Evolutionary conservation across 768 basidiomycete species (phyloP), one percentile per base, ranked within the genome.

Genomic region (Rickenella mellea): DNA sequence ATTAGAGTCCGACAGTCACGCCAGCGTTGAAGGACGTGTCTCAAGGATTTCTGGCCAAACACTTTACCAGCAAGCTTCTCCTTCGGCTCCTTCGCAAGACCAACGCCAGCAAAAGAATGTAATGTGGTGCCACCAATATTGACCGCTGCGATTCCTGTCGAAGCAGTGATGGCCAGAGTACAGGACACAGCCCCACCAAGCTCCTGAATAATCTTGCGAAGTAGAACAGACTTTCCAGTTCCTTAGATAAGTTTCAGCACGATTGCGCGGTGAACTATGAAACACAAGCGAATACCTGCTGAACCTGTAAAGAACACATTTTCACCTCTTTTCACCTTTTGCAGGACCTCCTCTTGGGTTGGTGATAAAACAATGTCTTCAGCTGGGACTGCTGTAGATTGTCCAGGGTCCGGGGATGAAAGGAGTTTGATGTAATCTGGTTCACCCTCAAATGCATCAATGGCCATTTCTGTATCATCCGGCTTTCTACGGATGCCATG

Each of bases 221-320:
- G 64, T 0, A 90, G 63, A 6, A 90, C 80, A 0, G 88, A 90
- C 60, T 92, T 92, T 20, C 88, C 88, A 2, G 88, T 90, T 20
- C 79, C 78, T 79, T 40, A 9, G 21, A 45, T 48, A 7, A 32
- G 27, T 27, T 22, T 36, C 15, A 42, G 30, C 27, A n/a, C 19
- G 7, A 27, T 11, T 12, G 26, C 27, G 27, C 14, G 26, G 28
- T 31, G 27, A 25, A 21, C n/a, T 42, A 32, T 7, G 15, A 21
- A 14, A 27, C 21, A 9, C 27, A 22, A 25, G 32, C 36, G 14
- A 59, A 56, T 22, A 80, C 86, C 87, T 40, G 89, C 89, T 14
- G 83, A 82, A 2, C 89, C 89, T 0, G 88, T 90, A 57, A 91
- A 91, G 60, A 91, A 91, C 6, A 90, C 76, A 51, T 66, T 88